Conservation (phyloP, 371 early-diverging fungal genomes). For the Mucor sp. region DNA sequence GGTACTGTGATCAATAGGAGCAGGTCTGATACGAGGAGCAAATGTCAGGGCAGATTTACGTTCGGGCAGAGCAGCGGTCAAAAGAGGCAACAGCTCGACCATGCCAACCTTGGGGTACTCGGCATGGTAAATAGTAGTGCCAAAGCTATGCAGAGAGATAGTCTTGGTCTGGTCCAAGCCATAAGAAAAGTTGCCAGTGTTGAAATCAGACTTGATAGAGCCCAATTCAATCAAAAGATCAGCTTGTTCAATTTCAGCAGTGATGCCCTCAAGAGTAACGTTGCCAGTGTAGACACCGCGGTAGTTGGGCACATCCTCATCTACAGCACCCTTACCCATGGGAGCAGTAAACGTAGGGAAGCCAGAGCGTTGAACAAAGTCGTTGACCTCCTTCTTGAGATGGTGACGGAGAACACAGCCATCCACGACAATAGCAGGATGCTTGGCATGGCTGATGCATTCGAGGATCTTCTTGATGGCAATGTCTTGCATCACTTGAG, state of each 20-base stretch:
- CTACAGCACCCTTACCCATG: constrained; percentile 52
- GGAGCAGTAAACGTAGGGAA: constrained; percentile 46
- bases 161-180: constrained; percentile 30
- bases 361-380: constrained; percentile 36
- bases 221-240: constrained; percentile 52
- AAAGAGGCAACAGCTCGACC: constrained; percentile 32
- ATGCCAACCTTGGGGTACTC: constrained; percentile 43
- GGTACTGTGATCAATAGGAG: constrained; percentile 15
- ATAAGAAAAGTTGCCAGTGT: constrained; percentile 52
- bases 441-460: constrained; percentile 31
- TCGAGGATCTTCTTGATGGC: constrained; percentile 26
- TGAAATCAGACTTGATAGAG: constrained; percentile 51
- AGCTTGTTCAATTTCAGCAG: constrained; percentile 33
- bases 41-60: constrained; percentile 9
- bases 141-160: constrained; percentile 42
- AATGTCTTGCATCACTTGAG: constrained; percentile 25
- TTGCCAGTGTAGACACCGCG: constrained; percentile 43
- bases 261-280: constrained; percentile 29
- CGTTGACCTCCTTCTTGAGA: constrained; percentile 26
- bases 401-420: constrained; percentile 45
- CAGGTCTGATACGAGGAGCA: constrained; percentile 20
- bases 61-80: constrained; percentile 32
- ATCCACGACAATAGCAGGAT: constrained; percentile 48
- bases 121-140: constrained; percentile 35
- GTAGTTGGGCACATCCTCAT: constrained; percentile 35